phyloP scores from a whole-genome alignment of 2,329 filamentous ascomycete genomes.

The Penicillium sp. region DNA sequence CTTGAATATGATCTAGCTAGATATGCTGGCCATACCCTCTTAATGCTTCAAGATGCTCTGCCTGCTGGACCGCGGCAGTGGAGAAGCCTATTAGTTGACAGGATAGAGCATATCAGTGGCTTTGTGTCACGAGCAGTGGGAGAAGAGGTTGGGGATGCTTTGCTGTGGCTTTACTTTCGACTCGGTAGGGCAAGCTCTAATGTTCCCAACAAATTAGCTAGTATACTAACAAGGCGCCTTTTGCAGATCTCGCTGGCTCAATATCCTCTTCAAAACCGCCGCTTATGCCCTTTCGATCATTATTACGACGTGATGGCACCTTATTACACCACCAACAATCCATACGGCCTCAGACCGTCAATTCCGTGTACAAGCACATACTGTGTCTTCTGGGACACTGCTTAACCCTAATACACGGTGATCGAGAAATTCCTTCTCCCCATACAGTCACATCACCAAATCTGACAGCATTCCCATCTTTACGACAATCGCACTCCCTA shows the following conservation, averaged over 20 bases:
- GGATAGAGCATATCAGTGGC: slow-evolving; percentile 3
- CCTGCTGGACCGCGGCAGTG: slow-evolving; percentile 18
- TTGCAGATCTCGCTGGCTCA: slow-evolving; percentile 24
- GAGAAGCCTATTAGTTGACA: slow-evolving; percentile 12
- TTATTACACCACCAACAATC: slow-evolving; percentile 8
- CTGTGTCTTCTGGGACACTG: slow-evolving; percentile 23
- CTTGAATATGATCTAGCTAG: slow-evolving; percentile 14
- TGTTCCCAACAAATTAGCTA: fast-evolving
- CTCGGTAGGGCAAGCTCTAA: slow-evolving; percentile 12
- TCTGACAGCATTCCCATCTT: slow-evolving; percentile 16
- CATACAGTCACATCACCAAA: slow-evolving; percentile 11
- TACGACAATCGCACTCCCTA: slow-evolving; percentile 21
- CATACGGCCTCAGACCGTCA: slow-evolving; percentile 6
- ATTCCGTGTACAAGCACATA: slow-evolving; percentile 20
- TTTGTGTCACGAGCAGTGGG: slow-evolving; percentile 3
- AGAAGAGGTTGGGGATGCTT: slow-evolving; percentile 19
- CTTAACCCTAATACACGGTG: slow-evolving; percentile 19
- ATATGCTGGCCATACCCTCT: slow-evolving; percentile 14
- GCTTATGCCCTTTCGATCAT: slow-evolving; percentile 19
- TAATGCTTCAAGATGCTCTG: slow-evolving; percentile 23
- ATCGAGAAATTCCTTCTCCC: slow-evolving; percentile 9
- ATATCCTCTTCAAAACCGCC: slow-evolving; percentile 19
- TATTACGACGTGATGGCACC: slow-evolving; percentile 21
- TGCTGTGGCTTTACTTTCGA: slow-evolving; percentile 24
- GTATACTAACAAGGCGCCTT: background rate